phyloP scores from a whole-genome alignment of 2,329 filamentous ascomycete species.

The Colletotrichum plurivorum region DNA sequence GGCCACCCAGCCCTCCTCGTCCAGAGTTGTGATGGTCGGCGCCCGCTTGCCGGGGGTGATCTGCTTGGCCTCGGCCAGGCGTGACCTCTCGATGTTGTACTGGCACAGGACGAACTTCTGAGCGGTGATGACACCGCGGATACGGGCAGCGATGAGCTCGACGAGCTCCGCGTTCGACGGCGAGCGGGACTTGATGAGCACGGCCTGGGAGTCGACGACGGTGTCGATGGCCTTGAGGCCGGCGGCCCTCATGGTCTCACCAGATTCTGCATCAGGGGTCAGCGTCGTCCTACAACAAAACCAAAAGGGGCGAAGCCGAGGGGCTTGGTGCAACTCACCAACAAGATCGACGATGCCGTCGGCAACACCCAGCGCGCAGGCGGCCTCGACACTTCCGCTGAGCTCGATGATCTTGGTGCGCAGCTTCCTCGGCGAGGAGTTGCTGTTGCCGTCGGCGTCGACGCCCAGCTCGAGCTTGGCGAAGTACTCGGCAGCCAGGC shows the following conservation, averaged over 20 bases:
- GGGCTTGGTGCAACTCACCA: constrained; percentile 70
- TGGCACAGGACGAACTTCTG: constrained; percentile 96
- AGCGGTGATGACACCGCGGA: constrained; percentile 94
- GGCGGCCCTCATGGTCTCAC: constrained; percentile 97
- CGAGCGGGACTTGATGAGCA: constrained; percentile 91
- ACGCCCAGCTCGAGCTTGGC: constrained; percentile 76
- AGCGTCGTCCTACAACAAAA: background rate
- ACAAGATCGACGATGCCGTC: constrained; percentile 98
- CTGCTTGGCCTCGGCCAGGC: constrained; percentile 75
- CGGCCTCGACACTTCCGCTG: constrained; percentile 96
- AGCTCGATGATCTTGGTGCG: constrained; percentile 93
- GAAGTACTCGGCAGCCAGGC: constrained; percentile 88
- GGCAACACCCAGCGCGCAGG: constrained; percentile 93
- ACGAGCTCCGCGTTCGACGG: constrained; percentile 86
- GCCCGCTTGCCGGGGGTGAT: constrained; percentile 96
- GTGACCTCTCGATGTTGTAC: constrained; percentile 87
- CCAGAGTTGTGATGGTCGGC: constrained; percentile 90
- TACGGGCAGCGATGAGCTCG: constrained; percentile 86
- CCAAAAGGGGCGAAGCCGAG: background rate
- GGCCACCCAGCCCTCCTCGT: constrained; percentile 94
- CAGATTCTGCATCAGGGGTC: constrained; percentile 77
- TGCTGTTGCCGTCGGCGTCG: constrained; percentile 55
- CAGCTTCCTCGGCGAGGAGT: constrained; percentile 65
- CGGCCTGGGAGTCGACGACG: constrained; percentile 87
- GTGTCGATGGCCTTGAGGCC: constrained; percentile 96